phyloP scores from a whole-genome alignment of 129 eudicot species.

The Apium graveolens region DNA sequence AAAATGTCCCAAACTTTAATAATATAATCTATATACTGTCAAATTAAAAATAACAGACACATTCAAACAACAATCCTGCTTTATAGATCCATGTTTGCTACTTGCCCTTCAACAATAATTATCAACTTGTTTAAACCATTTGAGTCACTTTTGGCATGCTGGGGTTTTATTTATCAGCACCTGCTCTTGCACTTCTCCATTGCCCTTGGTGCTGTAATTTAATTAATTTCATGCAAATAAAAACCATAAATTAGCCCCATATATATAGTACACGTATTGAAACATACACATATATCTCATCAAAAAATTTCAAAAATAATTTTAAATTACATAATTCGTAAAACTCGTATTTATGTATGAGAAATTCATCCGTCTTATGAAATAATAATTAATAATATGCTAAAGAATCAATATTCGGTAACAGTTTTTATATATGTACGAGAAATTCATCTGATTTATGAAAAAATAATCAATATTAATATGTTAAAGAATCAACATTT shows the following conservation, averaged over 20 bases:
- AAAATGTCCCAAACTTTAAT: slow-evolving; percentile 40
- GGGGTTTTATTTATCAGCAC: slow-evolving; percentile 28
- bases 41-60: slow-evolving; percentile 44
- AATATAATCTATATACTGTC: slow-evolving; percentile 42
- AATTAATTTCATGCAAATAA: neutral
- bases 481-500: too few relatives aligned
- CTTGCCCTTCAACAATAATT: slow-evolving; percentile 30
- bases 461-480: too few relatives aligned
- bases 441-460: too few relatives aligned
- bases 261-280: too few relatives aligned
- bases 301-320: too few relatives aligned
- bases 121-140: neutral
- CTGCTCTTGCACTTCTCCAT: slow-evolving; percentile 99
- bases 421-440: too few relatives aligned
- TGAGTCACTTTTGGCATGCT: neutral
- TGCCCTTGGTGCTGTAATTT: slow-evolving; percentile 70
- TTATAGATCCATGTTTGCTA: slow-evolving; percentile 42
- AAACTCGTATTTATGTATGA: too few relatives aligned
- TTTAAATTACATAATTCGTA: too few relatives aligned
- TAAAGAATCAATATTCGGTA: too few relatives aligned
- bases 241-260: neutral
- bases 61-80: slow-evolving; percentile 40
- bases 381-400: too few relatives aligned
- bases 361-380: too few relatives aligned
- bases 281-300: too few relatives aligned